phyloP scores from a whole-genome alignment of 1,284 basidiomycete genomes.

The Ustilago hordei region DNA sequence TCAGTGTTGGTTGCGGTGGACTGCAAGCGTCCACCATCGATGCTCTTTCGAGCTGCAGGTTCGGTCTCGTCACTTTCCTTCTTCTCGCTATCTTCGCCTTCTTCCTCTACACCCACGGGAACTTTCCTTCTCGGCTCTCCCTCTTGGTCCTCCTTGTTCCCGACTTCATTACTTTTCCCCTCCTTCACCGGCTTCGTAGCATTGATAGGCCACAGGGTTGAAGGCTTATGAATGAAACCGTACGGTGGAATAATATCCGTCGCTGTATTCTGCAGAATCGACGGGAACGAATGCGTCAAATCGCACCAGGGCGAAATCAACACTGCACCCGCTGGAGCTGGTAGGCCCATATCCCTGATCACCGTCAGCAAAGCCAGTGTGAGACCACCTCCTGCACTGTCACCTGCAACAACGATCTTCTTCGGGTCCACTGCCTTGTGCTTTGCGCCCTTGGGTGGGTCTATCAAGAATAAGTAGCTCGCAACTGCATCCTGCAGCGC shows the following conservation, averaged over 20 bases:
- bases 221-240: slow-evolving; percentile 68
- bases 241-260: slow-evolving; percentile 76
- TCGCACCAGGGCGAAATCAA: slow-evolving; percentile 79
- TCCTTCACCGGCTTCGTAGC: slow-evolving; percentile 26
- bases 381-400: slow-evolving; percentile 93
- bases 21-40: slow-evolving; percentile 20
- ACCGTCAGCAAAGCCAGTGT: slow-evolving; percentile 86
- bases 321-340: slow-evolving; percentile 76
- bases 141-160: neutral
- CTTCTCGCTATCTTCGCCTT: neutral
- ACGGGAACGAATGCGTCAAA: slow-evolving; percentile 92
- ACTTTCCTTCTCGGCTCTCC: slow-evolving; percentile 31
- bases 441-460: slow-evolving; percentile 77
- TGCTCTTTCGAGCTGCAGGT: slow-evolving; percentile 33
- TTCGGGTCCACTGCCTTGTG: slow-evolving; percentile 80
- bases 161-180: slow-evolving; percentile 2
- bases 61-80: slow-evolving; percentile 16
- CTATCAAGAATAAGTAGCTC: slow-evolving; percentile 81
- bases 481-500: slow-evolving; percentile 88
- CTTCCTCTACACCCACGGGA: slow-evolving; percentile 31
- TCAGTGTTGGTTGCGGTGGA: neutral
- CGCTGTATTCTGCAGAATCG: slow-evolving; percentile 83
- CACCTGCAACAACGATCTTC: slow-evolving; percentile 84
- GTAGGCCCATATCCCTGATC: slow-evolving; percentile 86
- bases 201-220: slow-evolving; percentile 65